phyloP scores from a whole-genome alignment of 805 yeast genomes.

The Saccharomycopsis oosterbeekiorum region DNA sequence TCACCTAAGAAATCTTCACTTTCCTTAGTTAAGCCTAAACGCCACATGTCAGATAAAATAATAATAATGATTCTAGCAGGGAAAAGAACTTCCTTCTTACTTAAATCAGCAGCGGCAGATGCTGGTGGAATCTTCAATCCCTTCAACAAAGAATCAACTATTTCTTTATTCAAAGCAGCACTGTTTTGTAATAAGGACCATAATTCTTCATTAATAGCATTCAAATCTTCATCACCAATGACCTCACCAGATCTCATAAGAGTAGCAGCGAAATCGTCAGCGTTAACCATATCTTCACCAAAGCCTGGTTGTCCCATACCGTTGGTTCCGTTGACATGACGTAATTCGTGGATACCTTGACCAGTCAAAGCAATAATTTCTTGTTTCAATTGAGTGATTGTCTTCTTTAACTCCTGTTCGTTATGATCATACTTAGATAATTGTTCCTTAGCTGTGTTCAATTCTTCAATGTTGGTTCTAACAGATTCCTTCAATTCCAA shows the following conservation, averaged over 20 bases:
- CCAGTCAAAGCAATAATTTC: constrained; percentile 35
- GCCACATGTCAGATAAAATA: constrained; percentile 95
- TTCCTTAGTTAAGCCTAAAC: constrained; percentile 86
- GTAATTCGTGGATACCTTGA: constrained; percentile 12
- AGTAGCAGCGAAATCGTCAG: constrained; percentile 36
- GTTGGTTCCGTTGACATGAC: constrained; percentile 7
- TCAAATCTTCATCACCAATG: constrained; percentile 38
- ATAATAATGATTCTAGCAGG: constrained; percentile 93
- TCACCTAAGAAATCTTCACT: constrained; percentile 86
- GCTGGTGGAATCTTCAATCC: constrained; percentile 81
- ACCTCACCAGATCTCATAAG: constrained; percentile 46
- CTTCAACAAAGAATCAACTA: constrained; percentile 75
- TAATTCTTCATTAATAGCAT: constrained; percentile 64
- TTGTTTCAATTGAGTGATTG: constrained; percentile 38
- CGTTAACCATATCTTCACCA: constrained; percentile 20
- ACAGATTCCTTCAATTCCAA: constrained; percentile 56
- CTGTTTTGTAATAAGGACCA: constrained; percentile 65
- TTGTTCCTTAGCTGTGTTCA: constrained; percentile 49
- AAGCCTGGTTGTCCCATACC: constrained; percentile 18
- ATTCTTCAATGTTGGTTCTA: constrained; percentile 47
- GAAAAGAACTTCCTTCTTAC: constrained; percentile 85
- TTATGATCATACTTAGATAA: constrained; percentile 50
- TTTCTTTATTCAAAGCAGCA: constrained; percentile 65
- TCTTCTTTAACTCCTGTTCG: constrained; percentile 55
- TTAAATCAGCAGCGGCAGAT: constrained; percentile 71